phyloP scores from a whole-genome alignment of 306 rosid genomes.

The Luffa aegyptiaca region DNA sequence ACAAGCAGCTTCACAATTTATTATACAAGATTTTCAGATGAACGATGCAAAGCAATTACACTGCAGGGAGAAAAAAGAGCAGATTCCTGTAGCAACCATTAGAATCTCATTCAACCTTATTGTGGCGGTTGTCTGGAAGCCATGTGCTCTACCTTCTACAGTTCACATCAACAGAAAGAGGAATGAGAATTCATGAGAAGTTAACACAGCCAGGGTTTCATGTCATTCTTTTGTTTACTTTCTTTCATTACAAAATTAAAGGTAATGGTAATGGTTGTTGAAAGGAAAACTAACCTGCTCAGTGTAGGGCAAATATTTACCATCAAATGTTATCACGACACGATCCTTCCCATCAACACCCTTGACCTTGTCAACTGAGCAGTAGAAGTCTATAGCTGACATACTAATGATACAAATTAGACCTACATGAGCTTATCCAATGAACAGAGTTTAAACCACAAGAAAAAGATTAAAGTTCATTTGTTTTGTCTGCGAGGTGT shows the following conservation, averaged over 20 bases:
- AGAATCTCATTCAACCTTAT: slow-evolving; percentile 8
- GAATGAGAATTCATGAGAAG: neutral
- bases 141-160: slow-evolving; percentile 48
- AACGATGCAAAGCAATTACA: neutral
- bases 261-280: neutral
- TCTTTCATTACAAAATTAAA: neutral
- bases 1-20: neutral
- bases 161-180: neutral
- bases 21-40: neutral
- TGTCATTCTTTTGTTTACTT: neutral
- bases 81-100: neutral
- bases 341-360: slow-evolving; percentile 94
- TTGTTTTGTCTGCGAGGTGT: neutral
- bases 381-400: slow-evolving; percentile 94
- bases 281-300: slow-evolving; percentile 60
- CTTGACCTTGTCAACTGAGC: slow-evolving; percentile 87
- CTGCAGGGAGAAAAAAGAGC: neutral
- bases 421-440: neutral
- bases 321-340: slow-evolving; percentile 70
- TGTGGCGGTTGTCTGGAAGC: slow-evolving; percentile 38
- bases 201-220: neutral
- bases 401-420: slow-evolving; percentile 35
- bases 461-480: neutral
- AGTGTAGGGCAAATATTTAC: slow-evolving; percentile 67
- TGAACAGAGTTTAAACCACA: neutral